A percentile compares a stretch with the other conserved stretches of the same genome.
Evolutionary conservation across 2,329 filamentous ascomycete genomes (phyloP).

Genomic region (Curvularia sp.): DNA sequence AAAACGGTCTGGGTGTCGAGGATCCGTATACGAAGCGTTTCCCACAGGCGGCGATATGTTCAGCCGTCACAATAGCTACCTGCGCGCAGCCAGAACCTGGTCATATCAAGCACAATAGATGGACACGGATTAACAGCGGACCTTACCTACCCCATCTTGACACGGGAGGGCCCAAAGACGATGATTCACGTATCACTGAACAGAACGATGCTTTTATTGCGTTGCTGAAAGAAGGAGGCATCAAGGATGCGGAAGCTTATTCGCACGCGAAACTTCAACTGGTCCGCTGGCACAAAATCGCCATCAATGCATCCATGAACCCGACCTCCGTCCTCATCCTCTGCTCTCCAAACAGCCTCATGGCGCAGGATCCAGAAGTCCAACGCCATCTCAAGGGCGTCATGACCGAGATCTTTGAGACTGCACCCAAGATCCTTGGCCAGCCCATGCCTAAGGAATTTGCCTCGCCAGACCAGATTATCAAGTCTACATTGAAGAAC

Average conservation of each 20-base stretch:
- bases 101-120: slow-evolving; percentile 72
- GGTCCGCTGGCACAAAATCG: slow-evolving; percentile 78
- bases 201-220: slow-evolving; percentile 60
- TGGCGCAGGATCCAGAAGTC: slow-evolving; percentile 70
- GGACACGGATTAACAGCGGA: slow-evolving; percentile 75
- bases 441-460: slow-evolving; percentile 66
- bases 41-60: slow-evolving; percentile 66
- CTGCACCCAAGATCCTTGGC: slow-evolving; percentile 69
- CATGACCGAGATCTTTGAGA: slow-evolving; percentile 73
- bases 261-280: slow-evolving; percentile 72
- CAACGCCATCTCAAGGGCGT: slow-evolving; percentile 67
- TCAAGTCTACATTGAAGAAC: slow-evolving; percentile 69
- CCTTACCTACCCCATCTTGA: slow-evolving; percentile 65
- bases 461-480: slow-evolving; percentile 68
- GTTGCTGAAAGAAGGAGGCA: slow-evolving; percentile 67
- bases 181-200: slow-evolving; percentile 48
- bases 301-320: slow-evolving; percentile 79
- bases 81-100: slow-evolving; percentile 71
- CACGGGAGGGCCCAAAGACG: slow-evolving; percentile 36
- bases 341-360: slow-evolving; percentile 69
- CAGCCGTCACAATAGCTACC: slow-evolving; percentile 73
- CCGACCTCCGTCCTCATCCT: slow-evolving; percentile 72
- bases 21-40: slow-evolving; percentile 70
- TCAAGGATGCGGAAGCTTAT: slow-evolving; percentile 70
- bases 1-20: slow-evolving; percentile 76